phyloP scores from a whole-genome alignment of 108 stramenopile genomes.

The Chaetoceros muelleri region DNA sequence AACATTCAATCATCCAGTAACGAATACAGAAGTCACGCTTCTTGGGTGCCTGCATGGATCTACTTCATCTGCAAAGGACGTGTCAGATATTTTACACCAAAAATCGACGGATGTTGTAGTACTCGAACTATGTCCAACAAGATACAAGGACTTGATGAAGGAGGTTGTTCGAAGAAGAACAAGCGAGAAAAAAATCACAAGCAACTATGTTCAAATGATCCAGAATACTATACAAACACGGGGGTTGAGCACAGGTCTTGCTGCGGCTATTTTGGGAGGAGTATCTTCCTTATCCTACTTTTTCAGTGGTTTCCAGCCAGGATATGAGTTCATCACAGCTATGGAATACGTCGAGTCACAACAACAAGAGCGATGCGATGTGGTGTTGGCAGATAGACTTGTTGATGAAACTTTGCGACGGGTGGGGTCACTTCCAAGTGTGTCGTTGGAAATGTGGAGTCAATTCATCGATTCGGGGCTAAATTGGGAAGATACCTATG shows the following conservation, averaged over 20 bases:
- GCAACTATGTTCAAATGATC: slow-evolving; percentile 13
- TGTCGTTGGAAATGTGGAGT: slow-evolving; percentile 3
- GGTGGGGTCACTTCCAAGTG: slow-evolving; percentile 20
- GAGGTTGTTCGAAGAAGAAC: not conserved
- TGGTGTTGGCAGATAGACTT: slow-evolving; percentile 27
- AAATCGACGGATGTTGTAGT: slow-evolving; percentile 13
- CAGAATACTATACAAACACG: slow-evolving; percentile 7
- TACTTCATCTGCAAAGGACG: slow-evolving; percentile 18
- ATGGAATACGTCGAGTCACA: not conserved
- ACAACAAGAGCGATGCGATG: slow-evolving; percentile 10
- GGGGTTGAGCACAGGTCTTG: slow-evolving; percentile 24
- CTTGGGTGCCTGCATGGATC: slow-evolving; percentile 37
- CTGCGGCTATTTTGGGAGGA: slow-evolving; percentile 22
- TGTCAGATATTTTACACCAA: not conserved
- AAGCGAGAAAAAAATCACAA: slow-evolving; percentile 5
- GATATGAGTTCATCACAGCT: slow-evolving; percentile 32
- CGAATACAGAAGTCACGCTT: slow-evolving; percentile 21
- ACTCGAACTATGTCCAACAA: slow-evolving; percentile 27
- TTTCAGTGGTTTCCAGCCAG: slow-evolving; percentile 27
- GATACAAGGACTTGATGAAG: slow-evolving; percentile 25
- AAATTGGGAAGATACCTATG: slow-evolving; percentile 8
- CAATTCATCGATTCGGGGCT: not conserved
- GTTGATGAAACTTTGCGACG: slow-evolving; percentile 27
- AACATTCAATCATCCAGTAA: slow-evolving; percentile 22
- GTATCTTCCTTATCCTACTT: slow-evolving; percentile 17